Base-by-base conservation (phyloP, 75 land plant genomes). In the Larix kaempferi region DNA sequence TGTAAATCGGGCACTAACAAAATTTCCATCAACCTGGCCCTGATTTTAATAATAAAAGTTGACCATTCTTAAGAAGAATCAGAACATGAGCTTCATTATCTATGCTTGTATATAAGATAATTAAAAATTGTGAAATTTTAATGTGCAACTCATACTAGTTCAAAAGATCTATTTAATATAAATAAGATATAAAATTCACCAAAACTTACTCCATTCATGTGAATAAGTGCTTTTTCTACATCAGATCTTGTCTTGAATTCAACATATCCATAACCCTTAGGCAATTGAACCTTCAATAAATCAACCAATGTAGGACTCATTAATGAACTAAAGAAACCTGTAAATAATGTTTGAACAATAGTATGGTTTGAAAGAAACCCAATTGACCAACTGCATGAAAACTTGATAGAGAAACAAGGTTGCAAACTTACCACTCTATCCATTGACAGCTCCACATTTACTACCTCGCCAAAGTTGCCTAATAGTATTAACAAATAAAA, bases 391-490 rank as follows among this genome's bases (percentile, higher is more conserved):
- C 17, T 14, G 35, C 67, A 64, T 64, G 26, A 62, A 62, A 62
- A 62, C 65, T 26, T 26, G 27, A 23, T 29, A 64, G 4, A 29
- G 27, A n/a, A 22, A 17, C 6, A 64, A 29, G 33, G 39, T 16
- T 33, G 7, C 16, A 49, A 62, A 83, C 85, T 86, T 81, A 94
- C 97, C 76, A 56, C 57, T 14, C 92, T 90, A 77, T 95, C 98
- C 94, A 95, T 93, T 60, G 91, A 79, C 80, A 95, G 83, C 80
- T 89, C 91, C 78, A 93, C 99, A 80, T 83, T 77, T 17, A 88
- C 90, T 75, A 96, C 87, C 66, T 96, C 99, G 44, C 99, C 99
- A 90, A 85, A 96, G 82, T 85, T 94, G 71, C 98, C 99, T 96
- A 72, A 74, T 77, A 72, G 29, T 2, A 17, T 64, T 29, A 27